phyloP scores from a whole-genome alignment of 306 rosid species.

The Pyrus pyrifolia region DNA sequence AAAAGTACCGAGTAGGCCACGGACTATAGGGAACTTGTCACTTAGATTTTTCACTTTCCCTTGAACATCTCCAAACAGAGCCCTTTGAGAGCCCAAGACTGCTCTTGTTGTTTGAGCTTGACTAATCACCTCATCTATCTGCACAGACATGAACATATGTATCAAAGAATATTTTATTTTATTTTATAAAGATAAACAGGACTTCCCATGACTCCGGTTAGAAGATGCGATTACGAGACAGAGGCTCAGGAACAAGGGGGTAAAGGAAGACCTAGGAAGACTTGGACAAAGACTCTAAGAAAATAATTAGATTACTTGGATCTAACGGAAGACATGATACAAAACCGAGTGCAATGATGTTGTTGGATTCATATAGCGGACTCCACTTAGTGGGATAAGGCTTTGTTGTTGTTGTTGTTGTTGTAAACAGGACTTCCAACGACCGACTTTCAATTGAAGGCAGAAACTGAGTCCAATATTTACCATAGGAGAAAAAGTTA shows the following conservation, averaged over 20 bases:
- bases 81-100: slow-evolving; percentile 79
- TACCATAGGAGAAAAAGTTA: background rate
- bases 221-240: too few relatives aligned
- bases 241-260: too few relatives aligned
- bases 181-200: too few relatives aligned
- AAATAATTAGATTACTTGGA: too few relatives aligned
- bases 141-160: slow-evolving; percentile 6
- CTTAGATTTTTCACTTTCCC: slow-evolving; percentile 83
- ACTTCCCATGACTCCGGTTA: too few relatives aligned
- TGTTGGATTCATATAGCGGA: too few relatives aligned
- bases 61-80: slow-evolving; percentile 88
- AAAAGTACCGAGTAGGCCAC: slow-evolving; percentile 70
- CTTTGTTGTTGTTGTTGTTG: too few relatives aligned
- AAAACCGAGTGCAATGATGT: too few relatives aligned
- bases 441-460: background rate
- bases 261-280: too few relatives aligned
- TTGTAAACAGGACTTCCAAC: background rate
- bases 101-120: slow-evolving; percentile 96
- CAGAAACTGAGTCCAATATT: background rate
- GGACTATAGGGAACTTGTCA: slow-evolving; percentile 82
- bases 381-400: too few relatives aligned
- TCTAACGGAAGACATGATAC: too few relatives aligned
- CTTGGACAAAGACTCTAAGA: too few relatives aligned
- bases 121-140: slow-evolving; percentile 98
- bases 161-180: background rate